Percentiles rank a stretch among this genome's conserved stretches.
phyloP scores from a whole-genome alignment of 1,284 basidiomycete genomes.

The Malassezia pachydermatis region DNA sequence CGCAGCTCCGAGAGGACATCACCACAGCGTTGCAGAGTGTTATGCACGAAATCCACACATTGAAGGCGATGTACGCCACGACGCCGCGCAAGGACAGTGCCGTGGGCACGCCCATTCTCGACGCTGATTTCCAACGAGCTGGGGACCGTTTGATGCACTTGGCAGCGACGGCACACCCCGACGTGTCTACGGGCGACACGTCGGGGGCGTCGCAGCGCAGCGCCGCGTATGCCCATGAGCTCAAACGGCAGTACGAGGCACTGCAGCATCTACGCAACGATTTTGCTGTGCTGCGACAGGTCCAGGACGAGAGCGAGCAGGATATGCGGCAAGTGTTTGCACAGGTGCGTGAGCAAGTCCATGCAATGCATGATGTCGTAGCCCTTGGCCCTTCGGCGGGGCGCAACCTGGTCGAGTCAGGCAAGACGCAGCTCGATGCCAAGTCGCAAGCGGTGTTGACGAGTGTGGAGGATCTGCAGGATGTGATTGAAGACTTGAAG shows the following conservation, averaged over 20 bases:
- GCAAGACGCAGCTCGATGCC: slow-evolving; percentile 76
- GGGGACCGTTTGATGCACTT: slow-evolving; percentile 8
- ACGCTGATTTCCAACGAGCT: slow-evolving; percentile 41
- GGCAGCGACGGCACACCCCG: slow-evolving; percentile 4
- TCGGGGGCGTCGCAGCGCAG: background rate
- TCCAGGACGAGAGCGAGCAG: slow-evolving; percentile 83
- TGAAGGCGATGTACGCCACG: slow-evolving; percentile 53
- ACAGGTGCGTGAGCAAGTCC: slow-evolving; percentile 70
- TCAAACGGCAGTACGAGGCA: slow-evolving; percentile 85
- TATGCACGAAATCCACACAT: slow-evolving; percentile 83
- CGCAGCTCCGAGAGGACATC: slow-evolving; percentile 97
- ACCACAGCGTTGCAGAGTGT: slow-evolving; percentile 74
- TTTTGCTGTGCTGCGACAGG: slow-evolving; percentile 79
- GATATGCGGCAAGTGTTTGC: slow-evolving; percentile 76
- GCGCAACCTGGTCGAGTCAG: slow-evolving; percentile 76
- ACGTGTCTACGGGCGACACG: background rate
- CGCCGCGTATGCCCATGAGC: slow-evolving; percentile 51
- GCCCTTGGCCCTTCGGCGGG: slow-evolving; percentile 68
- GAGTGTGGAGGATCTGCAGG: slow-evolving; percentile 83
- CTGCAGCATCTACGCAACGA: slow-evolving; percentile 85
- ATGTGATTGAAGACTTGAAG: slow-evolving; percentile 78
- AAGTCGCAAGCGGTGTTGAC: slow-evolving; percentile 83
- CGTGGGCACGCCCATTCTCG: slow-evolving; percentile 23
- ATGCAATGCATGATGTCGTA: slow-evolving; percentile 57
- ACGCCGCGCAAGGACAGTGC: slow-evolving; percentile 12